phyloP scores from a whole-genome alignment of 2,329 filamentous ascomycete genomes.

The Sordariomycetes sp. region DNA sequence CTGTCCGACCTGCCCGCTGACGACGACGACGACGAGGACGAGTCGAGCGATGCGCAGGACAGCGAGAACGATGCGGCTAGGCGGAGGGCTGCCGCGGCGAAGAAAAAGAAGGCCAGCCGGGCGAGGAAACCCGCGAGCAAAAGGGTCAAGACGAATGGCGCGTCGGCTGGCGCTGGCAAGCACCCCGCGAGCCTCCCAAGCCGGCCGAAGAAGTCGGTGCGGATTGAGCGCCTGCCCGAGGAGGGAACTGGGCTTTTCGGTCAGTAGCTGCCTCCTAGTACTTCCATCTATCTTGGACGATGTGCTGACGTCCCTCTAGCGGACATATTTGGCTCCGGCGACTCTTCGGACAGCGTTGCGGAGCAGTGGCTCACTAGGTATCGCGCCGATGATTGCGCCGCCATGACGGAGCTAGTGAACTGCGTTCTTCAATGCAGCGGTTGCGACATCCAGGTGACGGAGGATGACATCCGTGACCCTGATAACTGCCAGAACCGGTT shows the following conservation, averaged over 20 bases:
- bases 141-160: slow-evolving; percentile 50
- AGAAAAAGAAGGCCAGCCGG: slow-evolving; percentile 24
- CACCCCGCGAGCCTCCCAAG: slow-evolving; percentile 32
- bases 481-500: slow-evolving; percentile 74
- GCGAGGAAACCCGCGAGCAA: slow-evolving; percentile 44
- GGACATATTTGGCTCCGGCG: slow-evolving; percentile 49
- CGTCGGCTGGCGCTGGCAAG: slow-evolving; percentile 2
- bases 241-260: slow-evolving; percentile 42
- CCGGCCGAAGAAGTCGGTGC: slow-evolving; percentile 41
- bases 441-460: slow-evolving; percentile 64
- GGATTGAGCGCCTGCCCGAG: slow-evolving; percentile 30
- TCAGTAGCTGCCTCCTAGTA: slow-evolving; percentile 17
- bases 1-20: slow-evolving; percentile 24
- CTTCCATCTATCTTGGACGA: neutral
- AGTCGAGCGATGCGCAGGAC: slow-evolving; percentile 14
- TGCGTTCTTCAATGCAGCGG: slow-evolving; percentile 61
- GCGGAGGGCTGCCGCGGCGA: slow-evolving; percentile 16
- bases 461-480: slow-evolving; percentile 76
- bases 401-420: slow-evolving; percentile 51
- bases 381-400: slow-evolving; percentile 35
- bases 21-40: slow-evolving; percentile 16
- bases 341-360: slow-evolving; percentile 41
- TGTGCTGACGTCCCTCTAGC: slow-evolving; percentile 23
- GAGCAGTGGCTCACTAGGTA: slow-evolving; percentile 48
- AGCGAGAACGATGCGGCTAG: slow-evolving; percentile 24